Evolutionary conservation across 176 grass and related monocot genomes (phyloP).

Genomic region (Rhipidocladum racemiflorum): DNA sequence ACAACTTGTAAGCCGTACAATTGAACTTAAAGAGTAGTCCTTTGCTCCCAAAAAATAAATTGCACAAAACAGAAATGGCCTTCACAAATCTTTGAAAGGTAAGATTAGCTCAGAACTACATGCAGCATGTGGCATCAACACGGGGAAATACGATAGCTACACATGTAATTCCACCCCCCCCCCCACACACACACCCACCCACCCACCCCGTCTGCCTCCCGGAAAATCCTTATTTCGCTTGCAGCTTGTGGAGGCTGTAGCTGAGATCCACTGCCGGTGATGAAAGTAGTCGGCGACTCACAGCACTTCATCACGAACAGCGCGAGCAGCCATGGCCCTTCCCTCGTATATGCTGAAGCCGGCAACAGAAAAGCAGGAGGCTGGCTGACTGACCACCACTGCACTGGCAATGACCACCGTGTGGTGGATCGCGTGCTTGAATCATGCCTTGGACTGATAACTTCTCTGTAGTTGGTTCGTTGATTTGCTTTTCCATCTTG

Average conservation of each 20-base stretch:
- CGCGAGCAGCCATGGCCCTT: too few relatives aligned
- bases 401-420: too few relatives aligned
- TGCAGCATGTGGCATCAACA: not conserved
- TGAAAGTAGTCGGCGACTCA: not conserved
- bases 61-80: not conserved
- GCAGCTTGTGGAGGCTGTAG: not conserved
- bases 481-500: not conserved
- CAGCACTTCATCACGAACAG: too few relatives aligned
- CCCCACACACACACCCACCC: too few relatives aligned
- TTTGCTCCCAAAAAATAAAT: not conserved
- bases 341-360: too few relatives aligned
- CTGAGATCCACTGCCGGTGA: not conserved
- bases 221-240: too few relatives aligned
- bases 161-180: not conserved
- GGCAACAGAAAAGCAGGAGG: too few relatives aligned
- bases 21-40: not conserved
- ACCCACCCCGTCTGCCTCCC: too few relatives aligned
- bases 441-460: not conserved
- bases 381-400: too few relatives aligned
- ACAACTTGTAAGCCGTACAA: not conserved
- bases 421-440: not conserved
- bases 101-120: not conserved
- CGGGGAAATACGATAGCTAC: not conserved
- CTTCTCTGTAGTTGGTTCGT: not conserved
- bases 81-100: conserved; percentile 14